Conservation (phyloP, 306 rosid species). For the Quercus glauca region DNA sequence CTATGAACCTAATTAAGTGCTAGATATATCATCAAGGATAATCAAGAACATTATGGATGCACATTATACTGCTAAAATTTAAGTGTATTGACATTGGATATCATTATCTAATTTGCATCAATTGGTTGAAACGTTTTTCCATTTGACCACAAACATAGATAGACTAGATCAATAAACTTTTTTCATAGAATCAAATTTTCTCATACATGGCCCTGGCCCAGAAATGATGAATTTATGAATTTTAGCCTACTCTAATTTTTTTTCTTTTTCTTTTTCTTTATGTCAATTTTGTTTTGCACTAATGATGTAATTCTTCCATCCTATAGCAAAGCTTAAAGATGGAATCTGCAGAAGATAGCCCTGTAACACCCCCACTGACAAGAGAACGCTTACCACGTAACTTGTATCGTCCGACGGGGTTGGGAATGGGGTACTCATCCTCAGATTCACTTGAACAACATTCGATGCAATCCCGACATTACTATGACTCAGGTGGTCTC, state of each 20-base stretch:
- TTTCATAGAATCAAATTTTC: background rate
- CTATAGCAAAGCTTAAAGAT: conserved; percentile 48
- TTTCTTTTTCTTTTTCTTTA: background rate
- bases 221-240: background rate
- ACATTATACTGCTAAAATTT: background rate
- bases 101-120: background rate
- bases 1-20: conserved; percentile 11
- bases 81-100: background rate
- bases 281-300: too few relatives aligned
- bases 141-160: background rate
- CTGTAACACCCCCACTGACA: conserved; percentile 49
- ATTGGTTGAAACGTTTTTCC: background rate
- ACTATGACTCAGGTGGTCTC: conserved; percentile 30
- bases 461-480: conserved; percentile 45
- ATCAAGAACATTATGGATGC: background rate
- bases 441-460: conserved; percentile 55
- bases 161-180: background rate
- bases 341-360: conserved; percentile 53
- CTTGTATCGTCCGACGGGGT: conserved; percentile 46
- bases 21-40: background rate
- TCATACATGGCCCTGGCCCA: background rate
- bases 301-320: background rate
- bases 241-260: background rate
- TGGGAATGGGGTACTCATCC: conserved; percentile 56
- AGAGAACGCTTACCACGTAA: conserved; percentile 48